Base-by-base conservation (phyloP, 2,329 filamentous ascomycete species). In the Fusarium solani-melongenae region DNA sequence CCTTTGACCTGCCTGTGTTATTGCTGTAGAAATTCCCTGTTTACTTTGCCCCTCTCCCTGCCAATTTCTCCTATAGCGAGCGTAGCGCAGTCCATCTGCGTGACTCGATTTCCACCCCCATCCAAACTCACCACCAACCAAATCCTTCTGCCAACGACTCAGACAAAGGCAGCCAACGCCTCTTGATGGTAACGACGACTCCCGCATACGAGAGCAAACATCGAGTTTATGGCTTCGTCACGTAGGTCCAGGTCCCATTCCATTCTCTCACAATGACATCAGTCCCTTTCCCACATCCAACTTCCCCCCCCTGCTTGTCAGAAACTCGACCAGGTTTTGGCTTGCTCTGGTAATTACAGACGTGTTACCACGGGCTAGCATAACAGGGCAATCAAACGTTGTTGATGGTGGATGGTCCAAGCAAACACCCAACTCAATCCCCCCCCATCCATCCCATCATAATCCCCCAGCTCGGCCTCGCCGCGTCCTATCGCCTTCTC, bases 361-460 rank as follows among this genome's bases (percentile, higher is more conserved):
- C 15, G 55, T 61, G 56, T 41, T 51, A 61, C 57, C 29, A 62
- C 55, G 57, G 63, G 46, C 67, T 74, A 73, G 72, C 72, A 74
- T 72, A 73, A 74, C 62, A 67, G 61, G 71, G 72, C 72, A 74
- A 74, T 75, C 59, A 72, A 75, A 75, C 57, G 56, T 64, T 67
- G 59, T 67, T 67, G 66, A 69, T 73, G 64, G 64, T 67, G 65
- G 44, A 67, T 71, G 74, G 71, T 56, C 72, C 59, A 71, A 74
- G 68, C 71, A 65, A 74, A 67, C 65, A 69, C 60, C 36, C 46
- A n/a, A 55, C 46, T 55, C 53, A 31, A 66, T 36, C 36, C 66
- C 36, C 66, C 36, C 66, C 56, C 34, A 36, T 68, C 44, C 41
- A 60, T 66, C 60, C 36, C 56, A 62, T 58, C 55, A 65, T 63